Evolutionary conservation across 2,329 filamentous ascomycete species (phyloP), one percentile per base, ranked within the genome.

Genomic region (Ascochyta koolunga): DNA sequence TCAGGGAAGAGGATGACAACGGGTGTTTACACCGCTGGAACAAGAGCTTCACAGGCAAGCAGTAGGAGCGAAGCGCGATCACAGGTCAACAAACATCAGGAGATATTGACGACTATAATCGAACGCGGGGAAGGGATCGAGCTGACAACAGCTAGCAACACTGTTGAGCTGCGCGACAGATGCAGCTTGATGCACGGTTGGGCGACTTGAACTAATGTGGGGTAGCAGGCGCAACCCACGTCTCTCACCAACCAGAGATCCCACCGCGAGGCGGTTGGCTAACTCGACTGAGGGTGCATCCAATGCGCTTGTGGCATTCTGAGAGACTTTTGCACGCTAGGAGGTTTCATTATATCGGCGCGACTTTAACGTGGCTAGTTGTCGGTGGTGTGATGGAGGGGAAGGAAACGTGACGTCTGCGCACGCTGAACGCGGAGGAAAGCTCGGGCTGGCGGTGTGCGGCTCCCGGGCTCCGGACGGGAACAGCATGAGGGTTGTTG

Each of bases 111-210:
- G 45, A 41, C 51, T 45, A 41, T 33, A 39, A 48, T 50, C 35
- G 41, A 54, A 50, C 48, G 58, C 55, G 60, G 58, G 60, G 60
- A 54, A 47, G 38, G 25, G 32, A 46, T 38, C 45, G 41, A 41
- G 45, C 56, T 54, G 57, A 58, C 59, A 59, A 59, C 58, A 43
- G 38, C 43, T 42, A 54, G 43, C 54, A 42, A 64, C 27, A 60
- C 56, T 66, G 65, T 66, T 66, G 63, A 65, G 65, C 50, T 55
- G 56, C 65, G 64, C 27, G 27, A 29, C 27, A 29, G 27, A 29
- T 29, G 27, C 27, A 29, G 52, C 54, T 50, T 53, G 50, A 65
- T 68, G 65, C 68, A 67, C 55, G 53, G 45, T 29, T 45, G 52
- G 41, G 39, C 42, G 31, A 36, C 46, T 51, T 58, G 44, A 47